A percentile compares a stretch with the other conserved stretches of the same genome.
Evolutionary conservation across 2,329 filamentous ascomycete genomes (phyloP).

Genomic region (Phialemonium atrogriseum): DNA sequence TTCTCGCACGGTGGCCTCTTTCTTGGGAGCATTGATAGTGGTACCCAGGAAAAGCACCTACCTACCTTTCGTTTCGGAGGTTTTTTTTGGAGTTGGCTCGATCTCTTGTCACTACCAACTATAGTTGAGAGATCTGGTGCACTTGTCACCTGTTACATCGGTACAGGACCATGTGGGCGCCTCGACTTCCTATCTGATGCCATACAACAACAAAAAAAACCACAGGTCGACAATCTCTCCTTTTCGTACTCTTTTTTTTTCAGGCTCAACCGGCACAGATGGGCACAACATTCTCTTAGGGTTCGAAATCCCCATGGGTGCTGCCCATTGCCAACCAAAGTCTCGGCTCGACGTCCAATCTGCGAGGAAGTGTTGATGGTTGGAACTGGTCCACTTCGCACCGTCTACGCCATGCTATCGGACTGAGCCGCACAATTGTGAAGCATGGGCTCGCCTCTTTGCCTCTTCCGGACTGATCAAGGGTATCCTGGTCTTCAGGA

Average conservation of each 20-base stretch:
- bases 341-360: conserved; percentile 3
- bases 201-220: too few species aligned
- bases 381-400: conserved; percentile 2
- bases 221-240: too few species aligned
- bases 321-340: neutral
- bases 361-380: conserved; percentile 15
- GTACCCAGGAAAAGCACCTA: neutral
- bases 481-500: too few species aligned
- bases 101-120: neutral
- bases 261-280: too few species aligned
- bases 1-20: conserved; percentile 4
- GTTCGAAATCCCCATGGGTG: conserved; percentile 1
- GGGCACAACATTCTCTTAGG: conserved; percentile 4
- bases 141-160: too few species aligned
- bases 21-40: conserved; percentile 1
- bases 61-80: too few species aligned
- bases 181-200: too few species aligned
- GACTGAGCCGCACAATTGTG: too few species aligned
- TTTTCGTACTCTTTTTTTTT: too few species aligned
- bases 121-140: neutral
- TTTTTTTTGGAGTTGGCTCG: conserved; percentile 1
- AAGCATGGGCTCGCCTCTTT: too few species aligned
- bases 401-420: conserved; percentile 13
- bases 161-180: too few species aligned
- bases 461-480: too few species aligned